Conservation (phyloP, 345 rosid species). For the Brassica napus region DNA sequence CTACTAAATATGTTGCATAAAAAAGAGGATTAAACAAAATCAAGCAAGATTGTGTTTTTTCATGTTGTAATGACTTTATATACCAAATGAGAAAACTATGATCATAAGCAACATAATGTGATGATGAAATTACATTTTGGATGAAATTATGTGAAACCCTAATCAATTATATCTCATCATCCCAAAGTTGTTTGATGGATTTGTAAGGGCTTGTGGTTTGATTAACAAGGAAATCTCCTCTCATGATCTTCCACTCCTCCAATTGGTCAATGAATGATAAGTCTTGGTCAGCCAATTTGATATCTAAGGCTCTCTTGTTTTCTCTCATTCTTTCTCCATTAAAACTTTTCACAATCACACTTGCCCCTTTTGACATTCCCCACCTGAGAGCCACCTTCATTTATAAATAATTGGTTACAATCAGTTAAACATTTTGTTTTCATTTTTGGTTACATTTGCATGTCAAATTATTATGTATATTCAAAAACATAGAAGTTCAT, state of each 20-base stretch:
- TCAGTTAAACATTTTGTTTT: background rate
- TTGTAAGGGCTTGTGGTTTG: constrained; percentile 75
- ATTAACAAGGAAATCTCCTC: constrained; percentile 76
- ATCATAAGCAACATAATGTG: constrained; percentile 5
- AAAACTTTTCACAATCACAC: constrained; percentile 85
- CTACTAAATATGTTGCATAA: background rate
- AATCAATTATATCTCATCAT: constrained; percentile 59
- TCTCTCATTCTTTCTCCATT: constrained; percentile 59
- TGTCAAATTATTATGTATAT: background rate
- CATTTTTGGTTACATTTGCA: background rate
- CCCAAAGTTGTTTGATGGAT: constrained; percentile 75
- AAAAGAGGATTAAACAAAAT: background rate
- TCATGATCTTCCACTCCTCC: constrained; percentile 72
- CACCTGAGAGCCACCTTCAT: constrained; percentile 76
- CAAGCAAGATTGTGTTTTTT: constrained; percentile 1
- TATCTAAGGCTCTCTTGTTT: constrained; percentile 58
- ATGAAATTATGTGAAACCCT: background rate
- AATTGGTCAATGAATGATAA: constrained; percentile 52
- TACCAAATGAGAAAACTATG: constrained; percentile 10
- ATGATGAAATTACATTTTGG: constrained; percentile 31
- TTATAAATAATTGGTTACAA: background rate
- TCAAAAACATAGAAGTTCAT: background rate
- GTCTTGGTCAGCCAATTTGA: constrained; percentile 61
- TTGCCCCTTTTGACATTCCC: constrained; percentile 79
- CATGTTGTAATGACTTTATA: constrained; percentile 29